These are phyloP conservation scores for Epichloe festucae DNA, from an alignment of 2,329 filamentous ascomycete species.

Conservation along the genomic window DNA sequence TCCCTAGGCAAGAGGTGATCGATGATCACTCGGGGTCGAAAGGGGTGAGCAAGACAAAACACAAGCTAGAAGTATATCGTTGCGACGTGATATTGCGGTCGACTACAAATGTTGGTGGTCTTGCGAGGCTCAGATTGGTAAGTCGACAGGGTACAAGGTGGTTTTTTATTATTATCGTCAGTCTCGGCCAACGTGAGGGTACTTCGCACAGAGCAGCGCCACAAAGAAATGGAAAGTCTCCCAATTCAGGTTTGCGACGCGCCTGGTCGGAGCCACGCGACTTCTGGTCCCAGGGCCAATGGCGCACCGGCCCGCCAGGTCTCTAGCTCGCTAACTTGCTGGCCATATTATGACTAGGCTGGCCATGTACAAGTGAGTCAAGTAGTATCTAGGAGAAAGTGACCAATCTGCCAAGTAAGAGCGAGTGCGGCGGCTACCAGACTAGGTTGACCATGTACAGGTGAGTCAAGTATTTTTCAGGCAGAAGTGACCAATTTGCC, in stretches of 20 bases:
- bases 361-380: too few relatives aligned
- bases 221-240: not conserved
- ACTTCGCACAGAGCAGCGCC: not conserved
- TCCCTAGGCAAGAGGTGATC: too few relatives aligned
- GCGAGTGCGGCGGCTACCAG: too few relatives aligned
- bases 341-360: too few relatives aligned
- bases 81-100: not conserved
- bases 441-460: slow-evolving; percentile 8
- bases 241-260: slow-evolving; percentile 12
- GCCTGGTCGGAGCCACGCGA: slow-evolving; percentile 2
- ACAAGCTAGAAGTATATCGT: not conserved
- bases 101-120: not conserved
- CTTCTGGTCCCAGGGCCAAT: not conserved
- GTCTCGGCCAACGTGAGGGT: not conserved
- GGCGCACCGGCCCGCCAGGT: not conserved
- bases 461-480: slow-evolving; percentile 16
- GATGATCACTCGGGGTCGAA: not conserved
- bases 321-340: too few relatives aligned
- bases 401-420: too few relatives aligned
- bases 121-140: not conserved
- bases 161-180: not conserved
- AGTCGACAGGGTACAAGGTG: not conserved
- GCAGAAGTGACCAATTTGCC: slow-evolving; percentile 17
- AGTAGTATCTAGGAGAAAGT: too few relatives aligned
- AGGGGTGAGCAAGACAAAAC: not conserved